phyloP scores from a whole-genome alignment of 768 basidiomycete species.

The Russula sp. region DNA sequence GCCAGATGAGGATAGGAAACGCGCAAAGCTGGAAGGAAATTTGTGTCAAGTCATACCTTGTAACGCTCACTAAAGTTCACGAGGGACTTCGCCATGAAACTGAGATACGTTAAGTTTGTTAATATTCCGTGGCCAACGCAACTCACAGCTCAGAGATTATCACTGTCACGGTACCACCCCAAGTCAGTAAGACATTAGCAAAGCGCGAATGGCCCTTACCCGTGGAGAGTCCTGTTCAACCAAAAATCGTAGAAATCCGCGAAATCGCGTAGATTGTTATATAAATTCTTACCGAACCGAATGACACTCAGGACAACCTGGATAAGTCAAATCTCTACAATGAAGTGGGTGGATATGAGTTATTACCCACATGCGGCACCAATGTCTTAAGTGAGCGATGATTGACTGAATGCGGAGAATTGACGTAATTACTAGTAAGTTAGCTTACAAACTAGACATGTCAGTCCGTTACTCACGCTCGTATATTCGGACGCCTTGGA shows the following conservation, averaged over 20 bases:
- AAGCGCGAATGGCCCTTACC: not conserved
- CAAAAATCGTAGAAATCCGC: not conserved
- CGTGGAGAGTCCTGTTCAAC: conserved; percentile 2
- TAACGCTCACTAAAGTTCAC: not conserved
- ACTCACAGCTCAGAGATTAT: conserved; percentile 4
- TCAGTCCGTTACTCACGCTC: conserved; percentile 5
- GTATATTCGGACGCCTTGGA: conserved; percentile 13
- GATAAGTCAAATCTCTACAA: not conserved
- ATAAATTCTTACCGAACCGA: conserved; percentile 1
- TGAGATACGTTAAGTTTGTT: not conserved
- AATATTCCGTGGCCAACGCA: not conserved
- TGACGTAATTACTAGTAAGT: not conserved
- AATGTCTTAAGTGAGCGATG: conserved; percentile 6
- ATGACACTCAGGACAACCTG: conserved; percentile 5
- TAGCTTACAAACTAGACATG: not conserved
- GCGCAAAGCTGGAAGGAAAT: not conserved
- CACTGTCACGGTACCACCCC: conserved; percentile 1
- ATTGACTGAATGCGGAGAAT: not conserved
- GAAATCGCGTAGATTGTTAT: not conserved
- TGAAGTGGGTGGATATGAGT: not conserved
- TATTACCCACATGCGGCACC: conserved; percentile 3
- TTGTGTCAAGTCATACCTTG: not conserved
- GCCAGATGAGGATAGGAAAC: not conserved
- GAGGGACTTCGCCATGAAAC: not conserved
- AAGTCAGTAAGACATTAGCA: not conserved